These are phyloP conservation scores for Phaeolepiota aurea DNA, from an alignment of 768 basidiomycete species.

Conservation along the genomic window DNA sequence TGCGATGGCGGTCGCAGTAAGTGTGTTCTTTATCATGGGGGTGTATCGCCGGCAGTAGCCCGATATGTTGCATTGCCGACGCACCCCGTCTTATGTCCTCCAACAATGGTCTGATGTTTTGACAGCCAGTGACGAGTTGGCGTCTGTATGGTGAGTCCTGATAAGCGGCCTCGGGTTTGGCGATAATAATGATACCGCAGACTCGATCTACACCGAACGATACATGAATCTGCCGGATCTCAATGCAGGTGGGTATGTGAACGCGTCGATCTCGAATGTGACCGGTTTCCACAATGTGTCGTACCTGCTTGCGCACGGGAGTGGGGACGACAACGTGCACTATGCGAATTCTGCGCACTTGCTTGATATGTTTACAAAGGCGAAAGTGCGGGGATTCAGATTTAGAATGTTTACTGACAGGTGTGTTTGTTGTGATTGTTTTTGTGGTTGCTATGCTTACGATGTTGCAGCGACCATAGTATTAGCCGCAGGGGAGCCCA, in stretches of 20 bases:
- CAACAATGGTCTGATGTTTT: not conserved
- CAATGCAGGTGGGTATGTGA: slow-evolving; percentile 85
- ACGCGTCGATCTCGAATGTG: slow-evolving; percentile 82
- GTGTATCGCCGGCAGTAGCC: not conserved
- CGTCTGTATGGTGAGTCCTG: slow-evolving; percentile 55
- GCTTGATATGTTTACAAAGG: slow-evolving; percentile 86
- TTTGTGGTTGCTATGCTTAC: slow-evolving; percentile 10
- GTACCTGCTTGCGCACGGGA: slow-evolving; percentile 86
- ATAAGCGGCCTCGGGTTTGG: not conserved
- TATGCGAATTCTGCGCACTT: slow-evolving; percentile 86
- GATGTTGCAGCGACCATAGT: slow-evolving; percentile 58
- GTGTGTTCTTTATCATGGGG: slow-evolving; percentile 17
- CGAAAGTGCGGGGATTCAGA: slow-evolving; percentile 61
- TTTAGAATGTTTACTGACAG: slow-evolving; percentile 98
- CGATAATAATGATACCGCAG: slow-evolving; percentile 25
- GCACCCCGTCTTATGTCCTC: not conserved
- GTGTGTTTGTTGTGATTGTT: slow-evolving; percentile 31
- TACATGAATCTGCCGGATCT: slow-evolving; percentile 83
- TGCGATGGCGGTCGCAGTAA: slow-evolving; percentile 84
- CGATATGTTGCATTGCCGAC: slow-evolving; percentile 5
- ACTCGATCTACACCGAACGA: slow-evolving; percentile 95
- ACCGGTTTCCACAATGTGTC: slow-evolving; percentile 76
- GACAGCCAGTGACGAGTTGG: slow-evolving; percentile 87
- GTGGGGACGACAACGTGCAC: slow-evolving; percentile 96
- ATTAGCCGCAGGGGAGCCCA: slow-evolving; percentile 71